Conservation (phyloP, 2,329 filamentous ascomycete genomes). For the Ophiosphaerella herpotricha region DNA sequence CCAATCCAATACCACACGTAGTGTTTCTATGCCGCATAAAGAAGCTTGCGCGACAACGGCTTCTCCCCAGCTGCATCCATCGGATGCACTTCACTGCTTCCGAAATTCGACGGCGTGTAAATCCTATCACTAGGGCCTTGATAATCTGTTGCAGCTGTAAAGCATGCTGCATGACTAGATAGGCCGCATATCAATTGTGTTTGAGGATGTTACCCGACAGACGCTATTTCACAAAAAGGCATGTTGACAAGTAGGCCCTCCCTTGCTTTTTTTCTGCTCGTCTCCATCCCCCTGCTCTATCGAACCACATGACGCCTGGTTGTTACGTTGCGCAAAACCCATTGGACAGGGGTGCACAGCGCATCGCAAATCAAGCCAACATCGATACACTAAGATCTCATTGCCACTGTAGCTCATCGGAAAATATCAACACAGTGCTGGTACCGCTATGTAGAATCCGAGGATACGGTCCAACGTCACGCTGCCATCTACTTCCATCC, state of each 20-base stretch:
- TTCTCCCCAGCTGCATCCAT: constrained; percentile 35
- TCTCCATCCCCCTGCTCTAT: constrained; percentile 25
- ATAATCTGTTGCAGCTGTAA: constrained; percentile 18
- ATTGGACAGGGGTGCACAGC: constrained; percentile 28
- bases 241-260: constrained; percentile 38
- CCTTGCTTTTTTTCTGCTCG: constrained; percentile 40
- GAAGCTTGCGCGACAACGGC: constrained; percentile 34
- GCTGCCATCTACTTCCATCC: constrained; percentile 9
- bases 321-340: constrained; percentile 13
- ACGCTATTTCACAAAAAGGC: constrained; percentile 26
- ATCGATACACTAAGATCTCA: constrained; percentile 30
- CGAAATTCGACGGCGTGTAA: constrained; percentile 25
- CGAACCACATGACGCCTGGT: constrained; percentile 26
- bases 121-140: constrained; percentile 20
- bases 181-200: constrained; percentile 23
- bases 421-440: constrained; percentile 26
- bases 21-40: constrained; percentile 27
- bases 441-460: constrained; percentile 28
- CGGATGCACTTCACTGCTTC: constrained; percentile 34
- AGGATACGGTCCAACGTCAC: constrained; percentile 40
- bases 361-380: constrained; percentile 23
- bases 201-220: constrained; percentile 37
- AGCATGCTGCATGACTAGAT: constrained; percentile 33
- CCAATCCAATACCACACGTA: constrained; percentile 25
- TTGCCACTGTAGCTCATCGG: constrained; percentile 26